Evolutionary conservation across 345 rosid species (phyloP).

Genomic region (Cardamine occulta): DNA sequence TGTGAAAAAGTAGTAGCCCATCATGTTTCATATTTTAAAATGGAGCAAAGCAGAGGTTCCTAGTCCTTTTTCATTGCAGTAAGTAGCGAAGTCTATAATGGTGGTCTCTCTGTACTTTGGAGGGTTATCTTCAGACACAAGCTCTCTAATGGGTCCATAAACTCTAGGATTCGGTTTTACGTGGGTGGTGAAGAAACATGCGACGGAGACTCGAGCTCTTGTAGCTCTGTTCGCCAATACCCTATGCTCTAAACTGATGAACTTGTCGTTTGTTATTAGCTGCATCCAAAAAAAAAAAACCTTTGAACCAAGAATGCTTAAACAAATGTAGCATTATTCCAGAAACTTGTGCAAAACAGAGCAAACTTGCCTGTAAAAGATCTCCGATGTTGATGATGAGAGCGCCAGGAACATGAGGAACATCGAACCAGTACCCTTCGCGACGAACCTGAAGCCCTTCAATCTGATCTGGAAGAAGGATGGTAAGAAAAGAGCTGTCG

Average conservation of each 20-base stretch:
- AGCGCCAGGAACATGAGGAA: constrained; percentile 55
- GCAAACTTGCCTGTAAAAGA: constrained; percentile 56
- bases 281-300: constrained; percentile 20
- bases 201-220: constrained; percentile 48
- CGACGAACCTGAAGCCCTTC: constrained; percentile 63
- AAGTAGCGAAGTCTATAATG: constrained; percentile 35
- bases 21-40: constrained; percentile 28
- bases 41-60: constrained; percentile 45
- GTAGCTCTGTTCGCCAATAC: constrained; percentile 48
- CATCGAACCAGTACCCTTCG: constrained; percentile 52
- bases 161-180: constrained; percentile 31
- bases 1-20: constrained; percentile 2
- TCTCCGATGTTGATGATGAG: constrained; percentile 61
- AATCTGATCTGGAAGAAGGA: constrained; percentile 63
- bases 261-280: constrained; percentile 54
- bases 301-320: not conserved
- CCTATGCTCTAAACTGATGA: constrained; percentile 50
- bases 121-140: constrained; percentile 55
- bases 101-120: constrained; percentile 55
- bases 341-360: not conserved
- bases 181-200: constrained; percentile 49
- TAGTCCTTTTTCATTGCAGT: constrained; percentile 44
- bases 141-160: constrained; percentile 51
- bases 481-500: constrained; percentile 56
- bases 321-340: not conserved